phyloP scores from a whole-genome alignment of 805 yeast genomes.

The Saccharomycopsis guyanensis region DNA sequence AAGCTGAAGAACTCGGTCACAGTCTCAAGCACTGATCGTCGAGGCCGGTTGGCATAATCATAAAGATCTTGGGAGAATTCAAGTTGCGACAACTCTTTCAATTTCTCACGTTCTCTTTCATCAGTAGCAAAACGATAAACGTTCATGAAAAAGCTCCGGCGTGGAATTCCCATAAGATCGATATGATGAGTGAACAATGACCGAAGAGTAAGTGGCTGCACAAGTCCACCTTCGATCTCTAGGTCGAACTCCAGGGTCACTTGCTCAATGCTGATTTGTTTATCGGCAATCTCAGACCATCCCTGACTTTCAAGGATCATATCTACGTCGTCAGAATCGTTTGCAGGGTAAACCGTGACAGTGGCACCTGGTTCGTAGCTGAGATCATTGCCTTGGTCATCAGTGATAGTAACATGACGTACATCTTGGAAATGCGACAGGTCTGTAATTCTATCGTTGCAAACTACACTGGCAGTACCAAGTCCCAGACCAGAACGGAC shows the following conservation, averaged over 20 bases:
- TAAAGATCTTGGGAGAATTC: constrained; percentile 76
- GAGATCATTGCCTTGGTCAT: constrained; percentile 29
- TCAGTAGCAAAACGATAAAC: constrained; percentile 73
- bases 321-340: constrained; percentile 57
- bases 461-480: constrained; percentile 36
- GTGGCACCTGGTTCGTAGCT: constrained; percentile 67
- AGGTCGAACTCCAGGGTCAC: constrained; percentile 22
- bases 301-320: constrained; percentile 58
- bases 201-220: constrained; percentile 58
- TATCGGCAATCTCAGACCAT: constrained; percentile 70
- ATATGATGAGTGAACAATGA: constrained; percentile 69
- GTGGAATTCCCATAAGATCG: constrained; percentile 77
- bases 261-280: constrained; percentile 36
- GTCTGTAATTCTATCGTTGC: constrained; percentile 58
- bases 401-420: constrained; percentile 45
- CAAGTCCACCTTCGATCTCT: constrained; percentile 49
- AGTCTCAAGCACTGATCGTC: constrained; percentile 80
- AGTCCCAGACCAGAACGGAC: constrained; percentile 21
- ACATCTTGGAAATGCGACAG: constrained; percentile 86
- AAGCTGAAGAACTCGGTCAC: constrained; percentile 74
- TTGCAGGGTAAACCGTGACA: constrained; percentile 65
- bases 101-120: constrained; percentile 64
- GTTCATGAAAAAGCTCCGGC: constrained; percentile 69
- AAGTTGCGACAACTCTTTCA: constrained; percentile 63
- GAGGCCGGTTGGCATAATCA: constrained; percentile 88